Evolutionary conservation across 805 yeast genomes (phyloP), one percentile per base, ranked within the genome.

Genomic region (Wickerhamomyces chaumierensis): DNA sequence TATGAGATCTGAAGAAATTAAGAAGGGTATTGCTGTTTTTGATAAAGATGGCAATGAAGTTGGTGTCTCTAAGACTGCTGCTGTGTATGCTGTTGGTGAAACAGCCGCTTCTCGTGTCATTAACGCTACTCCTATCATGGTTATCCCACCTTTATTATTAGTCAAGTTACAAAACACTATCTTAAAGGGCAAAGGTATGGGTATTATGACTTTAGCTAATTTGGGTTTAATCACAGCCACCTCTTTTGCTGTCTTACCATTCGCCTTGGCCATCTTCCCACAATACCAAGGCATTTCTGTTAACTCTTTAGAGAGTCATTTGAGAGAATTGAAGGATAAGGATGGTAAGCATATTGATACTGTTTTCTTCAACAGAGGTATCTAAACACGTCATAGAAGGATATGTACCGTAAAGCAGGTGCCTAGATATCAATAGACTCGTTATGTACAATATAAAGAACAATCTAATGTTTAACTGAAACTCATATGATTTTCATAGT

Each of bases 61-160:
- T 12, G 92, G 92, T 7, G 66, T 65, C 21, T 87, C 96, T 6
- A 78, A 82, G 57, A 73, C 68, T 27, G 98, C 98, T 15, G 99
- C 99, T 1, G 55, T 75, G 36, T 70, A 78, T 44, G 99, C 99
- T 0, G 98, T 92, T 35, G 96, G 94, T 18, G 97, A 92, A 61
- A 92, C 99, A 11, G 97, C 96, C 3, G 77, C 88, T 25, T 83
- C 95, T 34, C 69, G 99, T 56, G 95, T 92, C 34, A 82, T 90
- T 49, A 92, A 87, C 52, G 96, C 97, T 15, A 83, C 98, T 0
- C 99, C 99, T 16, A 73, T 92, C 51, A 92, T 92, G 99, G 98
- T 84, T 17, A 59, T 92, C 5, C 98, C 99, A 2, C 96, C 99
- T 3, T 69, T 92, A 51, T 54, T 85, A 20, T 69, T 92, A 33